These are phyloP conservation scores for Thuja plicata DNA, from an alignment of 83 land plant genomes.

Conservation along the genomic window DNA sequence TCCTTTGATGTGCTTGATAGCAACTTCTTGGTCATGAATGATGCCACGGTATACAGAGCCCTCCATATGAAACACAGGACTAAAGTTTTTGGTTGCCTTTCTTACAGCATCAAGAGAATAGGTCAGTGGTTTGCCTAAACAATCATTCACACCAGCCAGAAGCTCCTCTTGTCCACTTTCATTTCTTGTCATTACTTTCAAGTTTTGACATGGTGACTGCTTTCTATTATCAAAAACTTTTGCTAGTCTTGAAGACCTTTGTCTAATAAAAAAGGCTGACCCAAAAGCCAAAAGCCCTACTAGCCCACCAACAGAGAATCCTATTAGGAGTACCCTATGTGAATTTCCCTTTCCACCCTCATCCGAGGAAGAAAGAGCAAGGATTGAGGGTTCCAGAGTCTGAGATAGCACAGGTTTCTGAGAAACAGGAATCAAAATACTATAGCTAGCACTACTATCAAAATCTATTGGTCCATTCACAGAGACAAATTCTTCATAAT, in stretches of 20 bases:
- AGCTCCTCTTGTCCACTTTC: neutral
- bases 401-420: slow-evolving; percentile 16
- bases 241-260: neutral
- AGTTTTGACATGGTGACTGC: neutral
- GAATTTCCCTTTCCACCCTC: neutral
- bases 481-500: neutral
- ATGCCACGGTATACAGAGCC: slow-evolving; percentile 55
- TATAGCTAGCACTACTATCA: neutral
- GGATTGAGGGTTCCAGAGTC: neutral
- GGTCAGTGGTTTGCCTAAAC: slow-evolving; percentile 20
- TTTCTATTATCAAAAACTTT: neutral
- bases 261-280: neutral
- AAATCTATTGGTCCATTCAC: neutral
- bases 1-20: slow-evolving; percentile 54
- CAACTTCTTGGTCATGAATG: slow-evolving; percentile 33
- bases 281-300: slow-evolving; percentile 15
- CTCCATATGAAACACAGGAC: slow-evolving; percentile 29
- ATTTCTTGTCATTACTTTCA: neutral
- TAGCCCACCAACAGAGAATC: neutral
- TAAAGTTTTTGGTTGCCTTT: slow-evolving; percentile 37
- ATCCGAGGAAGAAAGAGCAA: neutral
- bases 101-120: slow-evolving; percentile 28
- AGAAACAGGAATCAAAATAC: slow-evolving; percentile 20
- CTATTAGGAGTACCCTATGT: slow-evolving; percentile 1
- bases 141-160: slow-evolving; percentile 26